A percentile compares a stretch with the other conserved stretches of the same genome.
These are phyloP conservation scores for Colletotrichum sp. DNA, from an alignment of 2,329 filamentous ascomycete species.

Conservation along the genomic window DNA sequence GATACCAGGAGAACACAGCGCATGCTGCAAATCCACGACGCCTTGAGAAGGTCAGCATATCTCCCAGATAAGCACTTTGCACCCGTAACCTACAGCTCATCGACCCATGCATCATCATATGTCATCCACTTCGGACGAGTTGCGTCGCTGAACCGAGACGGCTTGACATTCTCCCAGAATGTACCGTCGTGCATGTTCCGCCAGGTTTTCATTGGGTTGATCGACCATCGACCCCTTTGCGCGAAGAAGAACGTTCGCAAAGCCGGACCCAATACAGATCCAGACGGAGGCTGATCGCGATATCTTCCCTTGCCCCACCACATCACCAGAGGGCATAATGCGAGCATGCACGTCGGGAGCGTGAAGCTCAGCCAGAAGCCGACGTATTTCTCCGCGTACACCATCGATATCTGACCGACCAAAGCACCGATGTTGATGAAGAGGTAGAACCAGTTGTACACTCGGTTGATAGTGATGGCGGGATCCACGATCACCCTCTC, in stretches of 20 bases:
- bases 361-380: slow-evolving; percentile 77
- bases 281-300: slow-evolving; percentile 61
- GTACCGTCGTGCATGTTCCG: slow-evolving; percentile 60
- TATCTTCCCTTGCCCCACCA: slow-evolving; percentile 65
- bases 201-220: slow-evolving; percentile 67
- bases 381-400: slow-evolving; percentile 75
- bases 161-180: slow-evolving; percentile 75
- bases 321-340: slow-evolving; percentile 67
- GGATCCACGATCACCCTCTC: slow-evolving; percentile 72
- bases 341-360: slow-evolving; percentile 71
- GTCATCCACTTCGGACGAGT: slow-evolving; percentile 73
- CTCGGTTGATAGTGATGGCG: slow-evolving; percentile 63
- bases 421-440: slow-evolving; percentile 75
- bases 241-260: slow-evolving; percentile 65
- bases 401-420: slow-evolving; percentile 68
- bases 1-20: slow-evolving; percentile 73
- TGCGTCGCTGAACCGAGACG: slow-evolving; percentile 61
- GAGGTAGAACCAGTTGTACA: slow-evolving; percentile 75
- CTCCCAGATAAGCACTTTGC: not conserved
- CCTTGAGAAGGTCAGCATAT: not conserved
- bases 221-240: slow-evolving; percentile 71
- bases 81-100: slow-evolving; percentile 56
- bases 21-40: slow-evolving; percentile 71
- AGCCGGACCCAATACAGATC: slow-evolving; percentile 72
- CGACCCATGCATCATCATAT: slow-evolving; percentile 81